These are phyloP conservation scores for Cytospora piceae DNA, from an alignment of 2,329 filamentous ascomycete species.

Conservation along the genomic window DNA sequence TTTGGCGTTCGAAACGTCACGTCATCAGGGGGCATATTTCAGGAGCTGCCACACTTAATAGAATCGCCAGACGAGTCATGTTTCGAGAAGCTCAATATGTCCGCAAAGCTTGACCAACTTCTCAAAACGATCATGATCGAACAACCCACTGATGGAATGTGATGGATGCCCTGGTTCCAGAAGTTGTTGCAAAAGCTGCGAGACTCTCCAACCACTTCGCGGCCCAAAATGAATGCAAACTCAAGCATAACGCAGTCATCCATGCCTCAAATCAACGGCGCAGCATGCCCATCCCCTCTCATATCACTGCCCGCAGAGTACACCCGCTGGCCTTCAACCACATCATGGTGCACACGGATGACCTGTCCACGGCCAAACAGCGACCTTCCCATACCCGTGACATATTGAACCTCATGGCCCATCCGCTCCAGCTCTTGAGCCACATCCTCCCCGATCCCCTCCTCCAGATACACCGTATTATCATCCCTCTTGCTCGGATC, in stretches of 20 bases:
- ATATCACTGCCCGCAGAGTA: slow-evolving; percentile 89
- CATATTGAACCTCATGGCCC: slow-evolving; percentile 72
- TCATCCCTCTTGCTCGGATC: slow-evolving; percentile 62
- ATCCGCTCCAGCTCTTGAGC: slow-evolving; percentile 65
- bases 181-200: no score
- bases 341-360: slow-evolving; percentile 73
- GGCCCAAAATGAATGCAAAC: neutral
- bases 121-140: no score
- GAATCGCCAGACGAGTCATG: no score
- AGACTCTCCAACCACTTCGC: neutral
- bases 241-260: no score
- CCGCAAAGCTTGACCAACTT: no score
- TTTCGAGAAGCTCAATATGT: no score
- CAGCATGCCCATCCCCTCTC: slow-evolving; percentile 76
- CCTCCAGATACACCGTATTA: slow-evolving; percentile 75
- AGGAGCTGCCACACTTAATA: no score
- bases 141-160: no score
- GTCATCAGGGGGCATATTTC: no score
- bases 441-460: slow-evolving; percentile 71
- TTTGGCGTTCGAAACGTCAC: no score
- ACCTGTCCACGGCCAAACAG: slow-evolving; percentile 87
- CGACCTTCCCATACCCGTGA: slow-evolving; percentile 65
- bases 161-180: no score
- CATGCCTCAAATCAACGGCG: slow-evolving; percentile 26
- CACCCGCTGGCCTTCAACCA: slow-evolving; percentile 65